These are phyloP conservation scores for Gossypium davidsonii DNA, from an alignment of 441 rosid species.

Conservation along the genomic window DNA sequence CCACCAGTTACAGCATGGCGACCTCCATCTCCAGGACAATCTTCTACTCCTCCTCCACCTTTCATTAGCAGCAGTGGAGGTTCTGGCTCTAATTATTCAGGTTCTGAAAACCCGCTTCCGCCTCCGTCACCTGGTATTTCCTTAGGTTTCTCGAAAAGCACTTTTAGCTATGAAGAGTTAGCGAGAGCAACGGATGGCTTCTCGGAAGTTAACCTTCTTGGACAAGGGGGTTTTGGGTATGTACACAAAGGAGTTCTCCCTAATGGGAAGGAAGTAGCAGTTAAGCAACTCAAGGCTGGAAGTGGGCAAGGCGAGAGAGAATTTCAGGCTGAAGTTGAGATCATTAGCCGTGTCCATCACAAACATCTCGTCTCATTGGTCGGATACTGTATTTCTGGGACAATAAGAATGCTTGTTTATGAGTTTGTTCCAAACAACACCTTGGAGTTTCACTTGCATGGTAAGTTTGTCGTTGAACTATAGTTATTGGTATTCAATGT, in stretches of 20 bases:
- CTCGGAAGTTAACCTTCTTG: constrained; percentile 80
- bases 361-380: constrained; percentile 91
- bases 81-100: constrained; percentile 74
- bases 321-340: constrained; percentile 95
- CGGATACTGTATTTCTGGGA: constrained; percentile 80
- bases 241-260: constrained; percentile 93
- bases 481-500: neutral
- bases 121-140: constrained; percentile 76
- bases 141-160: constrained; percentile 76
- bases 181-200: constrained; percentile 88
- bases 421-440: constrained; percentile 94
- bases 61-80: constrained; percentile 79
- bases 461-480: constrained; percentile 27
- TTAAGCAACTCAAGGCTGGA: constrained; percentile 87
- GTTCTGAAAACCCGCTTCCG: constrained; percentile 51
- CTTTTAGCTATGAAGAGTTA: constrained; percentile 75
- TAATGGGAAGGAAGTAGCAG: constrained; percentile 89
- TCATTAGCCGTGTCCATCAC: constrained; percentile 93
- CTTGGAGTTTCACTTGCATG: constrained; percentile 89
- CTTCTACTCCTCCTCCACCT: constrained; percentile 31
- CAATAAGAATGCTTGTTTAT: constrained; percentile 78
- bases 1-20: constrained; percentile 38
- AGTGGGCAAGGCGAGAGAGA: constrained; percentile 98
- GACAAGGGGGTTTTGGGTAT: constrained; percentile 97
- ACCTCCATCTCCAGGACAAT: constrained; percentile 14